Conservation (phyloP, 805 yeast species). For the Spathaspora girioi region DNA sequence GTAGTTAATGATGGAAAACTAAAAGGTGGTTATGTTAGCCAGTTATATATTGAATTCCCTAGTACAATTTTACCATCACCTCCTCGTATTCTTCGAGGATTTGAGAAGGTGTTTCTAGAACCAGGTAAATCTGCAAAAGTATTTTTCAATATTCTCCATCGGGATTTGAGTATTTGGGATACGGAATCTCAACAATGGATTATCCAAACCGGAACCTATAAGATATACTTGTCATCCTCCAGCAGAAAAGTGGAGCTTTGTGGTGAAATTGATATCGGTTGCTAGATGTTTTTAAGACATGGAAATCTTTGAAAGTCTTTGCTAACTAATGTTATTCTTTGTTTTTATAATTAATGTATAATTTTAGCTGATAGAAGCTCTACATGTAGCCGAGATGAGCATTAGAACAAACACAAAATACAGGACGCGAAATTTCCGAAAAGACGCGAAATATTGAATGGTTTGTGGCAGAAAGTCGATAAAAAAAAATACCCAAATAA, state of each 20-base stretch:
- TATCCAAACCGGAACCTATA: conserved; percentile 53
- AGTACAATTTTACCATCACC: conserved; percentile 48
- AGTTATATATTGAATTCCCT: conserved; percentile 52
- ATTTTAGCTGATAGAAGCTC: neutral
- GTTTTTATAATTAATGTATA: neutral
- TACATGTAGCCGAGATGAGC: neutral
- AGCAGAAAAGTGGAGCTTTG: conserved; percentile 45
- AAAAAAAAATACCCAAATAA: neutral
- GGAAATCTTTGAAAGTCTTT: neutral
- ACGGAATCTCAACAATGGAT: conserved; percentile 54
- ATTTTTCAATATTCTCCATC: conserved; percentile 42
- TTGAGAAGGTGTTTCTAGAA: conserved; percentile 48
- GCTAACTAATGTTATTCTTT: neutral
- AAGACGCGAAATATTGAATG: neutral
- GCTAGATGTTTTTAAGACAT: conserved; percentile 3
- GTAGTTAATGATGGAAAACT: conserved; percentile 47
- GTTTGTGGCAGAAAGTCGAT: neutral
- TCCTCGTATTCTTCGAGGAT: conserved; percentile 50
- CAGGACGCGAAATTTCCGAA: neutral
- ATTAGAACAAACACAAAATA: too few relatives aligned
- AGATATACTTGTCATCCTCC: conserved; percentile 48
- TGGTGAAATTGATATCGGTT: conserved; percentile 42
- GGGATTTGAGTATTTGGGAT: conserved; percentile 59
- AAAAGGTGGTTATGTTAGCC: conserved; percentile 48
- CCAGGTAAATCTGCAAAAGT: conserved; percentile 38